Percentiles rank a stretch among this genome's conserved stretches.
These are phyloP conservation scores for Aspergillus jensenii DNA, from an alignment of 2,329 filamentous ascomycete species.

Conservation along the genomic window DNA sequence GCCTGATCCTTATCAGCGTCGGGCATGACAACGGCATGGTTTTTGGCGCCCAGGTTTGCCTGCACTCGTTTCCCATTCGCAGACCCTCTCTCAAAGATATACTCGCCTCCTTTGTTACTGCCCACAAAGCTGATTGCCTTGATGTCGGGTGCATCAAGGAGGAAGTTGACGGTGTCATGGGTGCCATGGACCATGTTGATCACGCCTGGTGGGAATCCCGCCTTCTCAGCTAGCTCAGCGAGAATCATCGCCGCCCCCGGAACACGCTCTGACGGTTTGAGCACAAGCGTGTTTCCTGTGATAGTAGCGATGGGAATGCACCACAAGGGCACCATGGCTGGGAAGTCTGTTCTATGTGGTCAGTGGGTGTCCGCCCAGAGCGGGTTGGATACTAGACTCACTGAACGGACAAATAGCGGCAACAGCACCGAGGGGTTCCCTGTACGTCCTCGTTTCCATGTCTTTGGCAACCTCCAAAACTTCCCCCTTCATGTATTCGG, in stretches of 20 bases:
- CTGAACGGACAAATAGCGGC: slow-evolving; percentile 68
- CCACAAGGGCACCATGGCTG: slow-evolving; percentile 71
- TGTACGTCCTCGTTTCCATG: slow-evolving; percentile 68
- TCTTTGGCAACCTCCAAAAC: slow-evolving; percentile 68
- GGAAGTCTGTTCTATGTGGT: slow-evolving; percentile 54
- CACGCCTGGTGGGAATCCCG: slow-evolving; percentile 64
- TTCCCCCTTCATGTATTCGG: slow-evolving; percentile 64
- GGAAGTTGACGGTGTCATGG: slow-evolving; percentile 66
- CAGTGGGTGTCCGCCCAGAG: slow-evolving; percentile 14
- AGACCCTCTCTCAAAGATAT: slow-evolving; percentile 65
- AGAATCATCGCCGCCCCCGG: slow-evolving; percentile 67
- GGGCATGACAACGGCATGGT: slow-evolving; percentile 66
- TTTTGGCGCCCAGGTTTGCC: slow-evolving; percentile 69
- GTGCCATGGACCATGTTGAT: slow-evolving; percentile 67
- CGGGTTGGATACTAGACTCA: slow-evolving; percentile 35
- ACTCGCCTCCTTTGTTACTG: slow-evolving; percentile 67
- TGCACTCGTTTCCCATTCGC: slow-evolving; percentile 71
- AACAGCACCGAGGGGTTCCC: slow-evolving; percentile 64
- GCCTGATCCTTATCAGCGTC: slow-evolving; percentile 70
- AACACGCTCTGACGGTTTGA: slow-evolving; percentile 67
- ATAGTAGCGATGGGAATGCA: slow-evolving; percentile 64
- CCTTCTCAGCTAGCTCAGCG: slow-evolving; percentile 62
- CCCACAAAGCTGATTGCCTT: slow-evolving; percentile 70
- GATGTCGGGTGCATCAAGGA: slow-evolving; percentile 66
- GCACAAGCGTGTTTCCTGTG: slow-evolving; percentile 63